Conservation (phyloP, 768 basidiomycete genomes). For the Agaricus sinodeliciosus region DNA sequence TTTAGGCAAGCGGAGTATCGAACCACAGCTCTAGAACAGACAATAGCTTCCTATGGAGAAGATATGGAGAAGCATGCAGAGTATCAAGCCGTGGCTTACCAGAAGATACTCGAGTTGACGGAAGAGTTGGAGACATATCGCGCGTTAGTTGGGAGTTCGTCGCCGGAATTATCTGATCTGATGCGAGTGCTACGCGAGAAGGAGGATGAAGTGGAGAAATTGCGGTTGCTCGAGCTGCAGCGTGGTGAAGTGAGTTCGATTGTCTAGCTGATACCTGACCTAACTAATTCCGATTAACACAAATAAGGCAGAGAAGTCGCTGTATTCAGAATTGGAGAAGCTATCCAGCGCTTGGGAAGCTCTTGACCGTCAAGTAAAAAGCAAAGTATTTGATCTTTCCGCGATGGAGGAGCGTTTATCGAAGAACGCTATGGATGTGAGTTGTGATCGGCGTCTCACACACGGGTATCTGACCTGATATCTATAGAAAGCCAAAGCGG, state of each 20-base stretch:
- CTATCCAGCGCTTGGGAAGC: slow-evolving; percentile 84
- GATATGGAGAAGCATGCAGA: slow-evolving; percentile 45
- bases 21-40: slow-evolving; percentile 43
- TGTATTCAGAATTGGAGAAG: slow-evolving; percentile 82
- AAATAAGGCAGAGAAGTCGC: slow-evolving; percentile 58
- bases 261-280: not conserved
- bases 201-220: slow-evolving; percentile 57
- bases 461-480: not conserved
- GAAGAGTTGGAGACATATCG: slow-evolving; percentile 57
- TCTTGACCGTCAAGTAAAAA: slow-evolving; percentile 73
- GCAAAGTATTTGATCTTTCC: slow-evolving; percentile 79
- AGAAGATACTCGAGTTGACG: slow-evolving; percentile 38
- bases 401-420: slow-evolving; percentile 65
- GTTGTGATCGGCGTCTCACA: slow-evolving; percentile 15
- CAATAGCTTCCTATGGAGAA: slow-evolving; percentile 36
- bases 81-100: slow-evolving; percentile 43
- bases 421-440: slow-evolving; percentile 63
- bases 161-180: slow-evolving; percentile 48
- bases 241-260: slow-evolving; percentile 48
- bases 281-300: not conserved
- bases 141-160: slow-evolving; percentile 47
- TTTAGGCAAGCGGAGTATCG: slow-evolving; percentile 49
- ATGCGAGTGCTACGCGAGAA: slow-evolving; percentile 52
- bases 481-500: slow-evolving; percentile 85
- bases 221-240: slow-evolving; percentile 61